phyloP scores from a whole-genome alignment of 176 grass and related monocot genomes.

The Cocos nucifera region DNA sequence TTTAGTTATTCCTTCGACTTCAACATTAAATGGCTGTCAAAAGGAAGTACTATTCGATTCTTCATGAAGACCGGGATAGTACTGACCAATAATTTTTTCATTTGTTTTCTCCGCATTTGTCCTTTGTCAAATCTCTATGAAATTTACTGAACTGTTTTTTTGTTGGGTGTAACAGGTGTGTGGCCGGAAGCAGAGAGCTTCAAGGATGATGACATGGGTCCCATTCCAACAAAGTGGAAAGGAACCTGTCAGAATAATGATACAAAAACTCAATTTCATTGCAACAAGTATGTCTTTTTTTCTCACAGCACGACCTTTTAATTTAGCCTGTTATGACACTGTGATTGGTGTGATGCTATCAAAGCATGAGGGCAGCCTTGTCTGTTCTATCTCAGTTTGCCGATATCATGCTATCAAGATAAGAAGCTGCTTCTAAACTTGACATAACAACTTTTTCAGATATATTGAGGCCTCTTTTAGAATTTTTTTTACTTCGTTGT shows the following conservation, averaged over 20 bases:
- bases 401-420: background rate
- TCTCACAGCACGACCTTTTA: background rate
- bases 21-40: too few species aligned
- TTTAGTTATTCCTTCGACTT: too few species aligned
- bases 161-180: slow-evolving; percentile 36
- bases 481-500: too few species aligned
- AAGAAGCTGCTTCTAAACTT: too few species aligned
- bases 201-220: slow-evolving; percentile 73
- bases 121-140: background rate
- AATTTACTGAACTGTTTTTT: background rate
- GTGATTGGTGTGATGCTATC: background rate
- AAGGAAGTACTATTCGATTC: too few species aligned
- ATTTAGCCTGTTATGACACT: too few species aligned
- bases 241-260: slow-evolving; percentile 77
- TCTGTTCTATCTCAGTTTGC: background rate
- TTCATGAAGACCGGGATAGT: too few species aligned
- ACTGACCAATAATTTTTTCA: too few species aligned
- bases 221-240: slow-evolving; percentile 47
- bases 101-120: background rate
- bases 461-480: too few species aligned
- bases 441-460: too few species aligned
- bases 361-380: background rate
- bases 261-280: slow-evolving; percentile 41
- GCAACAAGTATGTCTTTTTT: slow-evolving; percentile 57
- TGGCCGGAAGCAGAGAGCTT: slow-evolving; percentile 97